Conservation (phyloP, 2,329 filamentous ascomycete species). For the Colletotrichum sp. region DNA sequence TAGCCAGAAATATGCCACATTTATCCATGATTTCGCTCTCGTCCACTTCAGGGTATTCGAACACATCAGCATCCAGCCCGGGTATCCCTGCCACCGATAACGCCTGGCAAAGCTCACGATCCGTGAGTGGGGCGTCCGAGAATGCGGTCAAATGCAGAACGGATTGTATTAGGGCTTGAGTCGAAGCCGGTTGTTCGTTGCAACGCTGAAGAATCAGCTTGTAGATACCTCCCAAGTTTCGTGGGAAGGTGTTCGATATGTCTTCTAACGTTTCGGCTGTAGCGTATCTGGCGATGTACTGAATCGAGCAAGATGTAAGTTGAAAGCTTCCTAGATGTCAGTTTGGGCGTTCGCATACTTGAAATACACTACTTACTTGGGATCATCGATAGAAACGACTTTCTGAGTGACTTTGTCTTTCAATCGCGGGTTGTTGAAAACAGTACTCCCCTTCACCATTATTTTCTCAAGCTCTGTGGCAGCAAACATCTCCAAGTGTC, state of each 20-base stretch:
- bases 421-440: neutral
- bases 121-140: neutral
- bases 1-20: neutral
- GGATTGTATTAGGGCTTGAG: neutral
- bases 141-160: neutral
- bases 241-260: neutral
- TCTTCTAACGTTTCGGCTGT: neutral
- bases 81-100: neutral
- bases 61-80: neutral
- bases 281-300: neutral
- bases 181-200: neutral
- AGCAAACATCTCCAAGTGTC: neutral
- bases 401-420: neutral
- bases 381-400: rapidly evolving
- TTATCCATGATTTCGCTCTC: neutral
- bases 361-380: neutral
- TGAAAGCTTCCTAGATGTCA: neutral
- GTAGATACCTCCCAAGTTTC: neutral
- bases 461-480: neutral
- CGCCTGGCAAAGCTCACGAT: neutral
- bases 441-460: neutral
- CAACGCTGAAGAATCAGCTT: neutral
- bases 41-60: neutral
- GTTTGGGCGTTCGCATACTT: neutral
- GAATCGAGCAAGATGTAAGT: neutral